Evolutionary conservation across 345 rosid genomes (phyloP).

Genomic region (Noccaea caerulescens): DNA sequence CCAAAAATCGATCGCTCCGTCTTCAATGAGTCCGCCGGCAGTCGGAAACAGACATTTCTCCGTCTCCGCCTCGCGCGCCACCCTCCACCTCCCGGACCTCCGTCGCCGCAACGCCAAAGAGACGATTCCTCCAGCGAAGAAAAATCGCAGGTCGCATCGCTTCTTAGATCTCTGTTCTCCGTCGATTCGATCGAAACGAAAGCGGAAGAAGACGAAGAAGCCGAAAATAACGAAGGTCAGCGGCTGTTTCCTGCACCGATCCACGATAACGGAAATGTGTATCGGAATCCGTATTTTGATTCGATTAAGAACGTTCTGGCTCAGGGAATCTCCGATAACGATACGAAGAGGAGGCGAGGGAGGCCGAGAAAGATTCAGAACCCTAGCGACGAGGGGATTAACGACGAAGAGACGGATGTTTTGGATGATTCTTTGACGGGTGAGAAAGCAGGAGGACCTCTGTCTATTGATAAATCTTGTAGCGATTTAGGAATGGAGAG

Average conservation of each 20-base stretch:
- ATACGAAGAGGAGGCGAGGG: constrained; percentile 64
- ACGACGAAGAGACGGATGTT: constrained; percentile 19
- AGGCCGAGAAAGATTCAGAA: constrained; percentile 57
- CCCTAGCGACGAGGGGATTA: constrained; percentile 35
- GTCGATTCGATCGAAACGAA: constrained; percentile 42
- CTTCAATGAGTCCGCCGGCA: constrained; percentile 96
- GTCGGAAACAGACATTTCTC: constrained; percentile 89
- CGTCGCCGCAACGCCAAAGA: constrained; percentile 39
- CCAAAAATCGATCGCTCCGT: constrained; percentile 87
- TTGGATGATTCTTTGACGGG: neutral
- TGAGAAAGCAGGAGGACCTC: constrained; percentile 2
- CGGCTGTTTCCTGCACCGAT: constrained; percentile 51
- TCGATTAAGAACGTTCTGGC: constrained; percentile 33
- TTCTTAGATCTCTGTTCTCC: constrained; percentile 65
- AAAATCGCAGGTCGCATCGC: constrained; percentile 49
- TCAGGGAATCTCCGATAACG: constrained; percentile 37
- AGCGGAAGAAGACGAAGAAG: constrained; percentile 35
- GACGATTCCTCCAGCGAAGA: constrained; percentile 54
- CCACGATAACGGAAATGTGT: constrained; percentile 28
- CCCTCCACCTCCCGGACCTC: constrained; percentile 38
- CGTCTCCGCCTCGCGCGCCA: constrained; percentile 80
- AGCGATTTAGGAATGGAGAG: constrained; percentile 20
- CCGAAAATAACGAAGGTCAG: constrained; percentile 36
- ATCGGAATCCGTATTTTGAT: constrained; percentile 33
- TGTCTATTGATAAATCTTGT: constrained; percentile 13